Conservation (phyloP, 768 basidiomycete species). For the Sporobolomyces pararoseus region DNA sequence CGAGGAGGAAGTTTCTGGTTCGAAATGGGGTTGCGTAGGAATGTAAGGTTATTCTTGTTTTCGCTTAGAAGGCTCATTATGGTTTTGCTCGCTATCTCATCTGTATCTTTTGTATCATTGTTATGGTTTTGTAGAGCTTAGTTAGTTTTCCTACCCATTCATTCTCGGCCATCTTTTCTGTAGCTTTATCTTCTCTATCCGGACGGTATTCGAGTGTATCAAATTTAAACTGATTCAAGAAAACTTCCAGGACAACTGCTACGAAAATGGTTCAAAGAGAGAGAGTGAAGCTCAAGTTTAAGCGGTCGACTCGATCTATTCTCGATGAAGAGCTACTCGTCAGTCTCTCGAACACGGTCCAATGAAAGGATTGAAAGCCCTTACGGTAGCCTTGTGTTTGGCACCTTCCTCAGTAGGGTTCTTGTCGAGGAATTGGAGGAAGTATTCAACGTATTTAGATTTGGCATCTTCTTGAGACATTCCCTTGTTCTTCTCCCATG, state of each 20-base stretch:
- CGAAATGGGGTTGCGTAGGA: slow-evolving; percentile 4
- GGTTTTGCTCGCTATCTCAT: not conserved
- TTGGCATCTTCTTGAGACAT: slow-evolving; percentile 67
- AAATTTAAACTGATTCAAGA: not conserved
- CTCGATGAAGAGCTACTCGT: not conserved
- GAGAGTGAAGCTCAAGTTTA: not conserved
- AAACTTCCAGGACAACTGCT: not conserved
- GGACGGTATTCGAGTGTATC: too few species aligned
- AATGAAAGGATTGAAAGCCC: not conserved
- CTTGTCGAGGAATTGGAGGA: slow-evolving; percentile 62
- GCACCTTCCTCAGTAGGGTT: slow-evolving; percentile 57
- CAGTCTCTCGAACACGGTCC: not conserved
- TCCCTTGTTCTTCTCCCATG: slow-evolving; percentile 74
- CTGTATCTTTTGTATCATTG: not conserved
- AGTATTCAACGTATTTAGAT: slow-evolving; percentile 68
- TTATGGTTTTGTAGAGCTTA: too few species aligned
- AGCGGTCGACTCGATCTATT: slow-evolving; percentile 13
- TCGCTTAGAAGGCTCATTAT: not conserved
- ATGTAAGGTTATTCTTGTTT: not conserved
- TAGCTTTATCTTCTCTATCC: not conserved
- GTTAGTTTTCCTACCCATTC: too few species aligned
- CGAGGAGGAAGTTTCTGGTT: too few species aligned
- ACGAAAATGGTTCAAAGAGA: not conserved
- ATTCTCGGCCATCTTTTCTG: not conserved
- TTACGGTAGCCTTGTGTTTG: slow-evolving; percentile 59